A percentile compares a stretch with the other conserved stretches of the same genome.
These are phyloP conservation scores for Angophora floribunda DNA, from an alignment of 345 rosid genomes.

Conservation along the genomic window DNA sequence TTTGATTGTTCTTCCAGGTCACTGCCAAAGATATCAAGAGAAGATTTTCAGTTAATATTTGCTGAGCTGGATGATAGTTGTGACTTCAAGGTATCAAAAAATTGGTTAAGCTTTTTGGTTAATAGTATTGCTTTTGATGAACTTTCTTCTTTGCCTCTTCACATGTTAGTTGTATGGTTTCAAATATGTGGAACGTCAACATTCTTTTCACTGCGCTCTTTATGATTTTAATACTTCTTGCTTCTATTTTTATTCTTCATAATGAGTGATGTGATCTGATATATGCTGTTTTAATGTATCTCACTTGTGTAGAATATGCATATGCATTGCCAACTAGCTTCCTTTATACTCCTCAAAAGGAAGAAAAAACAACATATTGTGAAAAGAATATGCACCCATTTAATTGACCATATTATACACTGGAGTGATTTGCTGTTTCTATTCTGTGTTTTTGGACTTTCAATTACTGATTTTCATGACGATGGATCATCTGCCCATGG, in stretches of 20 bases:
- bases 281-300: not conserved
- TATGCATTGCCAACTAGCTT: not conserved
- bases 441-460: not conserved
- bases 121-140: not conserved
- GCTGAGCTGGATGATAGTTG: conserved; percentile 81
- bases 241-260: not conserved
- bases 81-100: conserved; percentile 75
- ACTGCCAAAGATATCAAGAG: conserved; percentile 74
- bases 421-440: not conserved
- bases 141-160: not conserved
- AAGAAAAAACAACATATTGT: not conserved
- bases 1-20: conserved; percentile 32
- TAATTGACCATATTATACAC: not conserved
- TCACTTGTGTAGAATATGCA: not conserved
- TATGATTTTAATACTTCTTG: not conserved
- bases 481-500: not conserved
- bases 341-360: not conserved
- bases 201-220: not conserved
- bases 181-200: not conserved
- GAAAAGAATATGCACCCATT: not conserved
- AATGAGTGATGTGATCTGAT: not conserved
- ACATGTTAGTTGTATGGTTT: not conserved
- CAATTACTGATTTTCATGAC: not conserved
- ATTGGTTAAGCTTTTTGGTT: not conserved
- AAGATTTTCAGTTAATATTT: conserved; percentile 84